These are phyloP conservation scores for Lenzites betulinus DNA, from an alignment of 768 basidiomycete genomes.

Conservation along the genomic window DNA sequence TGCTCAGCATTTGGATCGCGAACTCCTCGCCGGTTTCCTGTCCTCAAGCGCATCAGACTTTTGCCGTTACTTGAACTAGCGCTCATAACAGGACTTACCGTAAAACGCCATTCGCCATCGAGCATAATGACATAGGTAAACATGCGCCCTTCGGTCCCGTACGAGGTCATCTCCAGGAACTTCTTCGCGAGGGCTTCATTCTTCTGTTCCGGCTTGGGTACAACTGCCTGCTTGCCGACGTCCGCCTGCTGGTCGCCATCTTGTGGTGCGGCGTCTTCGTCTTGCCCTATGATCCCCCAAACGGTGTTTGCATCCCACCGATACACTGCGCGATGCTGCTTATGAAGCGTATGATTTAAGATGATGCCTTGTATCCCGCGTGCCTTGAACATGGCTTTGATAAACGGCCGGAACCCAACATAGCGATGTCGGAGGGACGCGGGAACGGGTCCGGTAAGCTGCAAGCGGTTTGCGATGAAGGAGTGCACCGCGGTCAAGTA, in stretches of 20 bases:
- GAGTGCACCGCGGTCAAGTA: constrained; percentile 32
- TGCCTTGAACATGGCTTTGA: constrained; percentile 43
- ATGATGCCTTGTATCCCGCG: constrained; percentile 41
- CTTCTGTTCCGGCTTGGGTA: background rate
- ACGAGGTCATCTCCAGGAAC: constrained; percentile 44
- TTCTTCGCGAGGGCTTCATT: constrained; percentile 34
- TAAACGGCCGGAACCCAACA: constrained; percentile 44
- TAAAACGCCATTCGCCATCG: constrained; percentile 46
- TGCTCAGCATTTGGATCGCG: constrained; percentile 44
- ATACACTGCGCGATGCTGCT: constrained; percentile 44
- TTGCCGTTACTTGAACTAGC: too few relatives aligned
- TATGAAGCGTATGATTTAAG: constrained; percentile 41
- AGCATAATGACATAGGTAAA: constrained; percentile 50
- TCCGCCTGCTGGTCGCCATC: background rate
- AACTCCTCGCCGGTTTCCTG: constrained; percentile 48
- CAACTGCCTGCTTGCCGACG: background rate
- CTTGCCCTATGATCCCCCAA: constrained; percentile 35
- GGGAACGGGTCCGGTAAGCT: constrained; percentile 47
- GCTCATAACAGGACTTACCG: constrained; percentile 18
- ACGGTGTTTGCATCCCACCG: constrained; percentile 40
- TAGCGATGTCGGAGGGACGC: constrained; percentile 37
- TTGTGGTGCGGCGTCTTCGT: background rate
- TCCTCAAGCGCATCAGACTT: background rate
- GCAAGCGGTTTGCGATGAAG: constrained; percentile 47
- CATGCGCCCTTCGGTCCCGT: constrained; percentile 43